These are phyloP conservation scores for Dioscorea cayenensis DNA, from an alignment of 116 monocot species.

Conservation along the genomic window DNA sequence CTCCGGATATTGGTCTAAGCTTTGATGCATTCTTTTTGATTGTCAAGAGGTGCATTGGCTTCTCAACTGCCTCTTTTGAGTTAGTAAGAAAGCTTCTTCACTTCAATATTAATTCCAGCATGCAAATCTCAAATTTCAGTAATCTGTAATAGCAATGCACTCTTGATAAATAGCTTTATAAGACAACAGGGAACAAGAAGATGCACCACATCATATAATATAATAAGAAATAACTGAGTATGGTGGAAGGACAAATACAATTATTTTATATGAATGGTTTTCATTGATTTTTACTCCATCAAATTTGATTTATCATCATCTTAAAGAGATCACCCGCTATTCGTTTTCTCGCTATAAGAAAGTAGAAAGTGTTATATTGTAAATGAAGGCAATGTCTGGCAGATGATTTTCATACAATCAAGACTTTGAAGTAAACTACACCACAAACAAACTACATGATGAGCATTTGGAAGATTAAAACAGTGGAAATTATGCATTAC, in stretches of 20 bases:
- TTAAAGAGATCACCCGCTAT: constrained; percentile 50
- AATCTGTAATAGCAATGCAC: constrained; percentile 22
- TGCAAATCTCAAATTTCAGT: constrained; percentile 87
- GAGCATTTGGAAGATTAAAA: neutral
- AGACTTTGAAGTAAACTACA: neutral
- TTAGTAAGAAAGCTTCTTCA: constrained; percentile 70
- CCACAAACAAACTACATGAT: neutral
- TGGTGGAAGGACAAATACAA: neutral
- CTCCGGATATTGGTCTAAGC: constrained; percentile 81
- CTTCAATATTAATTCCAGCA: constrained; percentile 60
- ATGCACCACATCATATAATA: no score
- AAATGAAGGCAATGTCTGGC: neutral
- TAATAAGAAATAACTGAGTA: no score
- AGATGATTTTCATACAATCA: neutral
- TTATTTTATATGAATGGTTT: constrained; percentile 48
- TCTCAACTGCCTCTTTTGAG: constrained; percentile 82
- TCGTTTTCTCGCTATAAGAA: constrained; percentile 60
- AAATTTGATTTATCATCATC: constrained; percentile 25
- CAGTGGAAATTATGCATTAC: constrained; percentile 9
- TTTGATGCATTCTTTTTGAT: constrained; percentile 43
- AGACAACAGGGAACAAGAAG: no score
- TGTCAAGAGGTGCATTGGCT: constrained; percentile 60
- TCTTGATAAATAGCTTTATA: neutral
- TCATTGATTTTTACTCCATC: constrained; percentile 27
- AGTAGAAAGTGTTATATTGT: neutral